Conservation (phyloP, 2,329 filamentous ascomycete genomes). For the Didymella pinodella region DNA sequence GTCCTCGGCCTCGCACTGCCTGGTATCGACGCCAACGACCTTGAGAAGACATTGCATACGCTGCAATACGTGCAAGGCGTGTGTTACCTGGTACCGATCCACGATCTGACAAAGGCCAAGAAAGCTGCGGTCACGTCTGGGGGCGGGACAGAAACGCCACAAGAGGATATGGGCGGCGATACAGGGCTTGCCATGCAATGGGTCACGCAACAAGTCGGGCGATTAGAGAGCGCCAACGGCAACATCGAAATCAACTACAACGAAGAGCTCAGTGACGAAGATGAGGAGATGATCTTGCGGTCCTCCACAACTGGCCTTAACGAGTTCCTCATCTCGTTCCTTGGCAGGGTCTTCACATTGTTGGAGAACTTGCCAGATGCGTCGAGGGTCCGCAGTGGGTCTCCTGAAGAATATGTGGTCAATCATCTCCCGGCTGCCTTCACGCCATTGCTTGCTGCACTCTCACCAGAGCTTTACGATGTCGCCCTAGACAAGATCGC, state of each 20-base stretch:
- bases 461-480: conserved; percentile 94
- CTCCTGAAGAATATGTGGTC: conserved; percentile 95
- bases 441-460: conserved; percentile 84
- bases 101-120: conserved; percentile 73
- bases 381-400: conserved; percentile 84
- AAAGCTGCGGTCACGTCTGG: conserved; percentile 28
- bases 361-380: conserved; percentile 94
- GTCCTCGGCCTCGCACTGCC: conserved; percentile 91
- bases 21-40: conserved; percentile 95
- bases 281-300: conserved; percentile 85
- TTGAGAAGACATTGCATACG: conserved; percentile 95
- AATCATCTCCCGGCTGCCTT: conserved; percentile 93
- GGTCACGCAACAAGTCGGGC: conserved; percentile 93
- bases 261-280: conserved; percentile 80
- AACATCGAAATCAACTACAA: conserved; percentile 86
- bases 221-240: conserved; percentile 88
- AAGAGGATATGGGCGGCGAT: conserved; percentile 48
- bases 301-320: conserved; percentile 94
- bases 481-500: conserved; percentile 90
- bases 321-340: conserved; percentile 88
- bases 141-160: conserved; percentile 45
- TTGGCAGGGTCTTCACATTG: conserved; percentile 94
- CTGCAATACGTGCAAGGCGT: conserved; percentile 95
- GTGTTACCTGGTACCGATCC: conserved; percentile 93
- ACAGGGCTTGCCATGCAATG: conserved; percentile 80